Percentiles rank a stretch among this genome's conserved stretches.
phyloP scores from a whole-genome alignment of 208 protist genomes.

The Trypanosomatidae sp. region DNA sequence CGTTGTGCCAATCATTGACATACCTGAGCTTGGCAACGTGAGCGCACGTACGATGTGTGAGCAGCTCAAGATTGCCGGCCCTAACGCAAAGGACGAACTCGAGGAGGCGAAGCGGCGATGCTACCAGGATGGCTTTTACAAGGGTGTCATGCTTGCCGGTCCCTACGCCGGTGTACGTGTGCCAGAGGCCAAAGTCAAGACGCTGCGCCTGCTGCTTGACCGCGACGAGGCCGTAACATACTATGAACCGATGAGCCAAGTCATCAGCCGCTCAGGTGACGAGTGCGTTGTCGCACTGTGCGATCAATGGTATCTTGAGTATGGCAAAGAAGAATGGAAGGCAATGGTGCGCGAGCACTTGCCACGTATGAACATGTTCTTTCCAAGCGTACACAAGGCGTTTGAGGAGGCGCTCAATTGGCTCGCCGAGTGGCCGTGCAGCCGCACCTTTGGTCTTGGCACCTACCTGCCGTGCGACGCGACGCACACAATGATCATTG shows the following conservation, averaged over 20 bases:
- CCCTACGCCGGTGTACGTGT: constrained; percentile 77
- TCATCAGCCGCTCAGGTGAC: constrained; percentile 98
- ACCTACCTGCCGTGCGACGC: constrained; percentile 95
- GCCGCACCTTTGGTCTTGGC: constrained; percentile 98
- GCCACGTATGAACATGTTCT: constrained; percentile 89
- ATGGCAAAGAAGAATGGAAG: constrained; percentile 97
- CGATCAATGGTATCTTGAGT: constrained; percentile 99
- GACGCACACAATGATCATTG: constrained; percentile 94
- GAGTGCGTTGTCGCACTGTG: constrained; percentile 98
- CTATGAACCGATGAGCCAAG: constrained; percentile 93
- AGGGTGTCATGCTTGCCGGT: constrained; percentile 88
- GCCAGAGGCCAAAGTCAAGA: constrained; percentile 90
- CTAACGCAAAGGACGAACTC: constrained; percentile 93
- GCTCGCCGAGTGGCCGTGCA: constrained; percentile 99
- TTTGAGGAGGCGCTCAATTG: constrained; percentile 95
- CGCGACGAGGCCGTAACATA: constrained; percentile 84
- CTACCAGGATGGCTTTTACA: constrained; percentile 98
- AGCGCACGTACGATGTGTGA: constrained; percentile 89
- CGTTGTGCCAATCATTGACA: constrained; percentile 94
- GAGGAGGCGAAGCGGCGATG: constrained; percentile 95
- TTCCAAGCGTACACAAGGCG: constrained; percentile 76
- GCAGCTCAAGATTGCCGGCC: constrained; percentile 93
- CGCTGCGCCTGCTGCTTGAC: constrained; percentile 69
- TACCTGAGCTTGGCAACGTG: constrained; percentile 77
- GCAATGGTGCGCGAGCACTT: constrained; percentile 75